Evolutionary conservation across 495 filamentous ascomycete genomes (phyloP), one percentile per base, ranked within the genome.

Genomic region (Terfezia boudieri): DNA sequence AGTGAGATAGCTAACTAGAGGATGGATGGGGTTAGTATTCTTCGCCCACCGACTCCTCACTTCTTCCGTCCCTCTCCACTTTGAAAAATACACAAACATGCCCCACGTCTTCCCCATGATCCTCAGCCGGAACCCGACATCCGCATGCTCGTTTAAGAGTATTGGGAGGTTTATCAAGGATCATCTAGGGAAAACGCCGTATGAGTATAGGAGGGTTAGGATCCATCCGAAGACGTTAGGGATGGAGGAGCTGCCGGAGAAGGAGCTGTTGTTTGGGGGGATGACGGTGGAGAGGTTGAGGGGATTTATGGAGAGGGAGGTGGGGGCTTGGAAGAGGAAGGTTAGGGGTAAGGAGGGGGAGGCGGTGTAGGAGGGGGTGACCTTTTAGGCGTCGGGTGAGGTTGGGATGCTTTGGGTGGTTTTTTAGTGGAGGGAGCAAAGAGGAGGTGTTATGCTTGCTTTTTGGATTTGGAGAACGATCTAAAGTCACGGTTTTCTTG

Each of bases 61-160:
- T 8, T 77, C 80, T 12, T 80, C 81, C 11, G 83, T 82, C 0
- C 58, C 65, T 1, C 76, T 94, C 6, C 68, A 76, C 36, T 81
- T 78, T 41, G 78, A 87, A 61, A 74, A 85, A 66, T 93, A 78
- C 59, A 83, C 89, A 66, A 81, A 79, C 1, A 92, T 94, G 85
- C 87, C 88, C 49, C 89, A 96, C 63, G 84, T 81, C 56, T 93
- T 92, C 64, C 78, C 72, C 0, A 59, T 80, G 57, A 51, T 92
- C 0, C 67, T 94, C 55, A 66, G 71, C n/a, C 63, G 60, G n/a
- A 59, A 75, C 1, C 53, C 67, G 0, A 74, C 70, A 7, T 61
- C 71, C 1, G 67, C 66, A 54, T 65, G 70, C 49, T 82, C 76
- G 60, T 73, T 80, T 49, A 65, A 74, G 9, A 66, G 72, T 17